phyloP scores from a whole-genome alignment of 2,329 filamentous ascomycete genomes.

The Aspergillus versicolor region DNA sequence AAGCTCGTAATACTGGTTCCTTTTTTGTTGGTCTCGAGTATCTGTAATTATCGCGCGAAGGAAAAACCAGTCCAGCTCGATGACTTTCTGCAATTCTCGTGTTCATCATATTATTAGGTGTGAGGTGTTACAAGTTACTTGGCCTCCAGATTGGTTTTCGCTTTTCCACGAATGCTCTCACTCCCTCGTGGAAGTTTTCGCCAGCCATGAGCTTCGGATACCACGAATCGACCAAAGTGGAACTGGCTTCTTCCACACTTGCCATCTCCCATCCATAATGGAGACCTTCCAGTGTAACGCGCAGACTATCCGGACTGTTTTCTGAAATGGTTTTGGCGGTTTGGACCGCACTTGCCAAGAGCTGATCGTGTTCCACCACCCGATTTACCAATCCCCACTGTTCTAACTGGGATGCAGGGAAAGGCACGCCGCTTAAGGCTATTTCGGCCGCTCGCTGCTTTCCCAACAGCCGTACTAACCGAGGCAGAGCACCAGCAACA shows the following conservation, averaged over 20 bases:
- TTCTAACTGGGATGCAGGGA: constrained; percentile 60
- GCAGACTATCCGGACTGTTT: constrained; percentile 71
- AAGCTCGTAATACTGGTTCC: too few relatives aligned
- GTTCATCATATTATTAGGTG: background rate
- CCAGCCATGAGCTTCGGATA: constrained; percentile 60
- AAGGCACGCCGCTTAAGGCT: constrained; percentile 62
- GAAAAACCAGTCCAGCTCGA: background rate
- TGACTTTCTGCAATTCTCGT: background rate
- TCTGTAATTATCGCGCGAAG: background rate
- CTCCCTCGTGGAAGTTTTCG: constrained; percentile 71
- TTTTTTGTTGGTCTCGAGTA: background rate
- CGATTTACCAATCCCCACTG: constrained; percentile 71
- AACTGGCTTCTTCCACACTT: constrained; percentile 63
- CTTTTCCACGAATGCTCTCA: constrained; percentile 73
- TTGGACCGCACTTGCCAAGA: constrained; percentile 48
- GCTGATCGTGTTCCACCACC: constrained; percentile 48
- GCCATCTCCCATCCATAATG: constrained; percentile 68
- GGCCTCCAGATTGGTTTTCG: constrained; percentile 61
- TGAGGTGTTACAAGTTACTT: constrained; percentile 27
- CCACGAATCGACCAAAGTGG: constrained; percentile 56
- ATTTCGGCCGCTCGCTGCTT: constrained; percentile 70
- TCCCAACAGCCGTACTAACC: constrained; percentile 66
- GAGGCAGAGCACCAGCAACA: constrained; percentile 68
- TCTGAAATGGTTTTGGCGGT: constrained; percentile 61
- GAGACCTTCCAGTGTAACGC: constrained; percentile 68